Percentiles rank a stretch among this genome's conserved stretches.
Evolutionary conservation across 2,329 filamentous ascomycete species (phyloP).

Genomic region (Colletotrichum coccodes): DNA sequence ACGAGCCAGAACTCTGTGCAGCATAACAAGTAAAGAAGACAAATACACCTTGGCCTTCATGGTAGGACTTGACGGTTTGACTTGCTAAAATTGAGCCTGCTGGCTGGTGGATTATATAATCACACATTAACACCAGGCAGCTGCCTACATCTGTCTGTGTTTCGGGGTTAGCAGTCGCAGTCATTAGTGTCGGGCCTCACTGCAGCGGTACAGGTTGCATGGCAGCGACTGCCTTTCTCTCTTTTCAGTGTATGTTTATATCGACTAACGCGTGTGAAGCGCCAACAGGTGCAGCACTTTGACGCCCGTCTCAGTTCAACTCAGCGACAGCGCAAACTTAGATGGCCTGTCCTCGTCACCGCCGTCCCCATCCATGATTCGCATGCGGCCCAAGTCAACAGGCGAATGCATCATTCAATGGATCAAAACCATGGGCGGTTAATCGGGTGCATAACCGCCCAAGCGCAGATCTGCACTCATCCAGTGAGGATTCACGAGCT

Average conservation of each 20-base stretch:
- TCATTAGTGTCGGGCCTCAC: background rate
- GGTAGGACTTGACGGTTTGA: background rate
- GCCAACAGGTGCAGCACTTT: background rate
- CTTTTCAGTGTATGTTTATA: background rate
- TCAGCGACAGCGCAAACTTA: background rate
- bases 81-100: too few species aligned
- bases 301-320: background rate
- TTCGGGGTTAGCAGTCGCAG: background rate
- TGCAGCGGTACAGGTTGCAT: too few species aligned
- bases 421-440: background rate
- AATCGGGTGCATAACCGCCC: background rate
- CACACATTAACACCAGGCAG: background rate
- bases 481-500: background rate
- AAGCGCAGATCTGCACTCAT: background rate
- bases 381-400: background rate
- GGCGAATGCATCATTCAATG: background rate
- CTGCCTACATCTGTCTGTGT: background rate
- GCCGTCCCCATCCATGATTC: background rate
- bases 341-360: background rate
- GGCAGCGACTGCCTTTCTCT: too few species aligned
- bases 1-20: background rate
- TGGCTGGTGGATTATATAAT: background rate
- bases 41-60: too few species aligned
- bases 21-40: too few species aligned
- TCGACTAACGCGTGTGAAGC: background rate